Evolutionary conservation across 208 protist species (phyloP), one percentile per base, ranked within the genome.

Genomic region (Wallacemonas sp.): DNA sequence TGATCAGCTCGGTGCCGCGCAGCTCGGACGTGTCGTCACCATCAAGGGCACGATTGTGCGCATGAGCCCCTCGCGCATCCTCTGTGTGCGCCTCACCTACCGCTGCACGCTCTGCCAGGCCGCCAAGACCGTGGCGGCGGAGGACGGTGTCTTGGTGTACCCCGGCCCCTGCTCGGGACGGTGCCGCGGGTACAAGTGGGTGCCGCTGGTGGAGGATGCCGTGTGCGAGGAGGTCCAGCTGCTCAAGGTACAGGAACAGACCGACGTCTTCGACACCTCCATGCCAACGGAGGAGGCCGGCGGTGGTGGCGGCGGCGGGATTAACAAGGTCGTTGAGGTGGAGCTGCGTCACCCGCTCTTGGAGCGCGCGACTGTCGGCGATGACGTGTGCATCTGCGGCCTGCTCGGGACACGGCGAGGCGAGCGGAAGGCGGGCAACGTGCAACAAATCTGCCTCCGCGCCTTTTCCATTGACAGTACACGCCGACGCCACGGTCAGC

Each of bases 201-300:
- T 52, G 1, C 84, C 89, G 3, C 25, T 91, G 26, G 64, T 81
- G 11, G 80, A 84, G n/a, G 67, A 73, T 33, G 75, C 73, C 26
- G 72, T 81, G 11, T 92, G 86, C 57, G 86, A 92, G 45, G 89
- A 95, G 72, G 82, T 95, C 59, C 89, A 95, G 73, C 48, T 87
- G 29, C 72, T 95, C 20, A 88, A 89, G 26, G 54, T 95, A 65
- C 89, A 95, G 75, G 89, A 95, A 71, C 76, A 83, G 44, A 81
- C 79, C 1, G 80, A 84, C 44, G 65, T 79, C 31, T 82, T 87
- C 50, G 81, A 81, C 44, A 55, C 57, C 26, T 26, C 44, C 5
- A 49, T 32, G 45, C 52, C 57, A 23, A 45, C 52, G 20, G 36
- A 29, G 55, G 49, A n/a, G n/a, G 25, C 18, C 52, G 14, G 23